These are phyloP conservation scores for Backusella mclennaniae DNA, from an alignment of 192 early-diverging fungal genomes.

Conservation along the genomic window DNA sequence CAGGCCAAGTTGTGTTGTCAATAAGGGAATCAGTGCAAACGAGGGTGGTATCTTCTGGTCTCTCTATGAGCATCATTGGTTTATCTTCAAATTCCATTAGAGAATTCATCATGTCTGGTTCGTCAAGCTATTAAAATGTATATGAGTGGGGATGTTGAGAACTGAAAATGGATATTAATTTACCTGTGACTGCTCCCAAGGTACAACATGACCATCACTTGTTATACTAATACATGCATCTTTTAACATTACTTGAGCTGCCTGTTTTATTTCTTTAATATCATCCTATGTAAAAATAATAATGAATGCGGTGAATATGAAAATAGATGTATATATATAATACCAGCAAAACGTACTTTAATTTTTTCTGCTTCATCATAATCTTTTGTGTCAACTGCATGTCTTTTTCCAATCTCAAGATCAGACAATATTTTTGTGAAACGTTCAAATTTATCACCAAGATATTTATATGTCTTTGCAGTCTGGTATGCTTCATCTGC, in stretches of 20 bases:
- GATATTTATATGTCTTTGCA: conserved; percentile 62
- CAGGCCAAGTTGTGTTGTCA: not conserved
- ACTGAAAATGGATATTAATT: not conserved
- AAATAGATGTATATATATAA: not conserved
- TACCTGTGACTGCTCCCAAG: conserved; percentile 4
- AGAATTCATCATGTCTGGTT: not conserved
- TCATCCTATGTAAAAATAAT: conserved; percentile 9
- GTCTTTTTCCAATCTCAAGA: conserved; percentile 53
- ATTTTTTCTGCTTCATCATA: conserved; percentile 73
- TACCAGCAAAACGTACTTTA: conserved; percentile 44
- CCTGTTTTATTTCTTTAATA: conserved; percentile 28
- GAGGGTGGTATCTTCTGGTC: not conserved
- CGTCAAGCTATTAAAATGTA: not conserved
- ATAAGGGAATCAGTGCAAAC: not conserved
- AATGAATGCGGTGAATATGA: not conserved
- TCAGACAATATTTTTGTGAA: conserved; percentile 23
- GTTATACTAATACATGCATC: conserved; percentile 15
- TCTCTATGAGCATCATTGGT: not conserved
- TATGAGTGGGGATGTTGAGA: not conserved
- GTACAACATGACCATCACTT: conserved; percentile 17
- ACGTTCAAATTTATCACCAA: conserved; percentile 23
- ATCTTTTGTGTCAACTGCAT: conserved; percentile 67
- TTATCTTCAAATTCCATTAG: not conserved
- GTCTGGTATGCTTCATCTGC: conserved; percentile 59
- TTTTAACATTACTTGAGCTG: conserved; percentile 25